Evolutionary conservation across 805 yeast species (phyloP).

Genomic region (Candida saitoana): DNA sequence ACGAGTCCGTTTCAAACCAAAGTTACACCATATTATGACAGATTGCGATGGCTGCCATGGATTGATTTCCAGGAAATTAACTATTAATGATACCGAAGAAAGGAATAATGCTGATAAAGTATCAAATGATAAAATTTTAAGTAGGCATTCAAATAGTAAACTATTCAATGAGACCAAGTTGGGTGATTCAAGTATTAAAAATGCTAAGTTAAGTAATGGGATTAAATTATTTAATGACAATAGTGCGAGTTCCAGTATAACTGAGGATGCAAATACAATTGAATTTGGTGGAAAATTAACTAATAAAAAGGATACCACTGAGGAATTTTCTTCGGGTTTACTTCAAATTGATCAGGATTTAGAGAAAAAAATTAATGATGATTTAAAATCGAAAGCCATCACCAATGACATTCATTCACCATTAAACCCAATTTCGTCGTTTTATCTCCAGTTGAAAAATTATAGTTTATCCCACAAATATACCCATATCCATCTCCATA

Average conservation of each 20-base stretch:
- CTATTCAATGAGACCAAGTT: too few species aligned
- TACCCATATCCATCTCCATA: slow-evolving; percentile 1
- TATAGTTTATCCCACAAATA: background rate
- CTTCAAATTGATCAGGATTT: too few species aligned
- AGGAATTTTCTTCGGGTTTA: background rate
- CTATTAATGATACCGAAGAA: too few species aligned
- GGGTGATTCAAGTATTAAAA: too few species aligned
- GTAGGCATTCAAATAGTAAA: too few species aligned
- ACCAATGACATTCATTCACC: slow-evolving; percentile 13
- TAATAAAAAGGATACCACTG: background rate
- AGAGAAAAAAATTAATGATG: too few species aligned
- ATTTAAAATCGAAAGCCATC: background rate
- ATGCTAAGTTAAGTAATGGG: too few species aligned
- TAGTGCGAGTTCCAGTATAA: background rate
- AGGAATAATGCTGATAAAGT: too few species aligned
- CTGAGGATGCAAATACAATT: background rate
- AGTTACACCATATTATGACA: slow-evolving; percentile 15
- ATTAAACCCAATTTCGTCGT: slow-evolving; percentile 14
- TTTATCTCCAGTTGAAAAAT: slow-evolving; percentile 11
- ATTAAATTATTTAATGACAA: too few species aligned
- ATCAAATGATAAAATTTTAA: too few species aligned
- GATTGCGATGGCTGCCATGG: slow-evolving; percentile 32
- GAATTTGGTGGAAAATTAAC: background rate
- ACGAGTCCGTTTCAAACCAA: slow-evolving; percentile 39
- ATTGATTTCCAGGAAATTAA: background rate